phyloP scores from a whole-genome alignment of 2,329 filamentous ascomycete species.

The Xylariales sp. region DNA sequence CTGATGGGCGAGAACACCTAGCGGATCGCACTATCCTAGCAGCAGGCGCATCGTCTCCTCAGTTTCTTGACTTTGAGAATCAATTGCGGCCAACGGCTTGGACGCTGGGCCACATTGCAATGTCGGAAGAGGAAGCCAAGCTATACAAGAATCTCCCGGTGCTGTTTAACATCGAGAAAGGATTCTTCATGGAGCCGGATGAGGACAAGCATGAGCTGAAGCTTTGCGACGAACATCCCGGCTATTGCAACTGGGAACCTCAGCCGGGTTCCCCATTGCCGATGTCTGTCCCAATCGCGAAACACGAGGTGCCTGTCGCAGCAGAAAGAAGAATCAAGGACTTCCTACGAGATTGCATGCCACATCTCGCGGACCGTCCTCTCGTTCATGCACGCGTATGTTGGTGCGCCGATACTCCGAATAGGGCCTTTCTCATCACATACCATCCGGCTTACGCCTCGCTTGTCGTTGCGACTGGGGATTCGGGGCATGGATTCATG shows the following conservation, averaged over 20 bases:
- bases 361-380: slow-evolving; percentile 42
- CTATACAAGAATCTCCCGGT: slow-evolving; percentile 44
- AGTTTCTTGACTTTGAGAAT: slow-evolving; percentile 43
- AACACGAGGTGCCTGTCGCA: slow-evolving; percentile 38
- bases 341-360: slow-evolving; percentile 49
- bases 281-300: slow-evolving; percentile 14
- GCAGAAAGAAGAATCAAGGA: slow-evolving; percentile 40
- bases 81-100: slow-evolving; percentile 51
- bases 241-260: slow-evolving; percentile 44
- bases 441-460: slow-evolving; percentile 38
- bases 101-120: slow-evolving; percentile 47
- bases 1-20: slow-evolving; percentile 33
- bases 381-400: slow-evolving; percentile 49
- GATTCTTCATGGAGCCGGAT: slow-evolving; percentile 46
- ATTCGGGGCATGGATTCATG: slow-evolving; percentile 49
- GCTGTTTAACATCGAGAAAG: slow-evolving; percentile 41
- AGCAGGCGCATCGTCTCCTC: slow-evolving; percentile 42
- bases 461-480: slow-evolving; percentile 44
- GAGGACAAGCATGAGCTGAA: slow-evolving; percentile 40
- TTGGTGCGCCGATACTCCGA: slow-evolving; percentile 52
- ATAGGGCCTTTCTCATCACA: slow-evolving; percentile 50
- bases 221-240: slow-evolving; percentile 52
- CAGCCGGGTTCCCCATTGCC: slow-evolving; percentile 14
- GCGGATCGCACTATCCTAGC: slow-evolving; percentile 43
- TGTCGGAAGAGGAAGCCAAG: slow-evolving; percentile 39